Base-by-base conservation (phyloP, 2,329 filamentous ascomycete species). In the Aspergillus felis region DNA sequence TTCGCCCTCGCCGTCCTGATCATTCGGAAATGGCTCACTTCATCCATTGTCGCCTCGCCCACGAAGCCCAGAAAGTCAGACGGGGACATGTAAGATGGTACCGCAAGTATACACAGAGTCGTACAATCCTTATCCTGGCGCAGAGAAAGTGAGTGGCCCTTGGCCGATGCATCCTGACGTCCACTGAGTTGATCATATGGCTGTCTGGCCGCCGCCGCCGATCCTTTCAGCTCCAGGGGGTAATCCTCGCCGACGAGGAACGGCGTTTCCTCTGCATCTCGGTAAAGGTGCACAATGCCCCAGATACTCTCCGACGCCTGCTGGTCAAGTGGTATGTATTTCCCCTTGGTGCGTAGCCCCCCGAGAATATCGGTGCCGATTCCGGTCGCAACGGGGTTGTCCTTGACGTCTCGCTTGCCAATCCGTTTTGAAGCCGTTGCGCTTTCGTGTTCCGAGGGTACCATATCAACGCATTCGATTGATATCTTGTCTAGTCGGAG, bases 1-100 rank as follows among this genome's bases (percentile, higher is more conserved):
- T 95, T 97, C 73, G 91, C 87, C 61, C 87, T 84, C 54, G 88
- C 89, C 1, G 94, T 97, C 80, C 92, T 87, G 56, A 99, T 90
- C 85, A 99, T 91, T 54, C 94, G 83, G 71, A 96, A 96, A 77
- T 99, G 94, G 66, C 89, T 94, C 57, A 99, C 91, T 59, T 92
- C 84, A 57, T 89, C 85, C 71, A 90, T 85, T 72, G 93, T 96
- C 69, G 87, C 86, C 71, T 96, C 90, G 3, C 94, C 94, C 5
- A 97, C 85, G 66, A 95, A 97, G 0, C 91, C 92, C 62, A 97
- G 77, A 58, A 99, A 91, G 69, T 97, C 93, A 6, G 89, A 89
- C 0, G 92, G 90, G 7, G 91, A 91, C 78, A 97, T 88, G 74
- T 97, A 97, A 29, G 90, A 94, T 6, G 94, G 94, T 14, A 99